These are phyloP conservation scores for Violaceomyces palustris DNA, from an alignment of 1,284 basidiomycete genomes.

Conservation along the genomic window DNA sequence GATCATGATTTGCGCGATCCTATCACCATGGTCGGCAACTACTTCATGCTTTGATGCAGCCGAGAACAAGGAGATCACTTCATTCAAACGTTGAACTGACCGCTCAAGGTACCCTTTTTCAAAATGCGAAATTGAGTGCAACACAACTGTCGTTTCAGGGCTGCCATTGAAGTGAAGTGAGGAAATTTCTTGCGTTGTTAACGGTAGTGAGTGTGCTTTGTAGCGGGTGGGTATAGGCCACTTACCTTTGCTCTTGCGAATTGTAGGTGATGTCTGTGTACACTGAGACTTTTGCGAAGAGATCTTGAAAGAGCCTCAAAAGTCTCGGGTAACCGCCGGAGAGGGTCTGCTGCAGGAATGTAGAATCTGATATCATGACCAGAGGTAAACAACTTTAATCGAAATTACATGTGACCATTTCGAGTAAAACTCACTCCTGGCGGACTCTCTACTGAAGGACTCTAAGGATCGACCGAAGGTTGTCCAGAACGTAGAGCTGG, in stretches of 20 bases:
- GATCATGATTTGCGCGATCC: slow-evolving; percentile 68
- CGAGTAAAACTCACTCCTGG: no score
- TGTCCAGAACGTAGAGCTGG: slow-evolving; percentile 85
- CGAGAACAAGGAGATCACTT: slow-evolving; percentile 64
- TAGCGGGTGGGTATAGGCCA: no score
- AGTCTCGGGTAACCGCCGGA: slow-evolving; percentile 69
- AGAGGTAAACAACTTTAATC: no score
- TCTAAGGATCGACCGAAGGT: slow-evolving; percentile 60
- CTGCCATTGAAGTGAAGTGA: slow-evolving; percentile 55
- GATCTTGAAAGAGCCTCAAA: slow-evolving; percentile 84
- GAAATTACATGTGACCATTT: no score
- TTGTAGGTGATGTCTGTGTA: slow-evolving; percentile 90
- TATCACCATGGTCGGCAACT: slow-evolving; percentile 68
- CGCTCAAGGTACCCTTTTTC: slow-evolving; percentile 79
- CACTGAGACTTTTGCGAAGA: slow-evolving; percentile 87
- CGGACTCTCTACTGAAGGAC: slow-evolving; percentile 70
- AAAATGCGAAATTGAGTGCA: slow-evolving; percentile 74
- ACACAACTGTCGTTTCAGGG: slow-evolving; percentile 80
- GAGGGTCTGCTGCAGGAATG: slow-evolving; percentile 79
- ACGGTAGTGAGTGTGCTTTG: no score
- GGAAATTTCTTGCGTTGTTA: no score
- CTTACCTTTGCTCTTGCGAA: slow-evolving; percentile 72
- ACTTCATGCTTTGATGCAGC: slow-evolving; percentile 53
- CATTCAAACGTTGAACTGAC: no score
- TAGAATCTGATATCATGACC: slow-evolving; percentile 63